Base-by-base conservation (phyloP, 129 eudicot genomes). In the Escallonia rubra region DNA sequence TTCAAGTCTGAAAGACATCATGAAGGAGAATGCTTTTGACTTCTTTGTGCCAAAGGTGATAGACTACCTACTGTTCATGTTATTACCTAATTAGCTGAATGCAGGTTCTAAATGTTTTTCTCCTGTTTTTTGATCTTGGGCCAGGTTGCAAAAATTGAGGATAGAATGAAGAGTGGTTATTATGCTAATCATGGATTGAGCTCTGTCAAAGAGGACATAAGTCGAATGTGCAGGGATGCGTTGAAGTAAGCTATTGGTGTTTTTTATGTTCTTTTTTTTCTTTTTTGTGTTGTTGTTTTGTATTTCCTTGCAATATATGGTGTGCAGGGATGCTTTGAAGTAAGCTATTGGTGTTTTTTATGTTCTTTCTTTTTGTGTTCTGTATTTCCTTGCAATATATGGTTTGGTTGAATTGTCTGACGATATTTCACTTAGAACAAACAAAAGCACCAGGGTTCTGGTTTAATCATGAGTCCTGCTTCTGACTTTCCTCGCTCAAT, bases 171-270 rank as follows among this genome's bases (percentile, higher is more conserved):
- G 72, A 82, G 61, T 71, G 99, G 99, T 60, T 89, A 89, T 76
- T 93, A 93, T 80, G 95, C 95, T 49, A 78, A 82, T 34, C 90
- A 89, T 70, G 99, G 99, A 59, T 77, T 93, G 81, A 84, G 80
- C 71, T 77, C 86, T 48, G 79, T 87, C 65, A 93, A 89, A 79
- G 92, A 89, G 67, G 96, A 93, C 71, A 93, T 93, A 51, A 78
- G 82, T 46, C 83, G 95, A 70, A 89, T 93, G 99, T 93, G 99
- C 76, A 67, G 90, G 68, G 96, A 86, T 70, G 98, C 98, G 41
- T 74, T 89, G 61, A 86, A 79, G 99, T 93, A 80, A 78, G 83
- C 39, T 63, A 10, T 65, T 38, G n/a, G 56, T 64, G 12, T 53
- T 38, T 45, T 49, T 51, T 72, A n/a, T 47, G 58, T 59, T 57